Base-by-base conservation (phyloP, 148 eudicot genomes). In the Oxyria digyna region DNA sequence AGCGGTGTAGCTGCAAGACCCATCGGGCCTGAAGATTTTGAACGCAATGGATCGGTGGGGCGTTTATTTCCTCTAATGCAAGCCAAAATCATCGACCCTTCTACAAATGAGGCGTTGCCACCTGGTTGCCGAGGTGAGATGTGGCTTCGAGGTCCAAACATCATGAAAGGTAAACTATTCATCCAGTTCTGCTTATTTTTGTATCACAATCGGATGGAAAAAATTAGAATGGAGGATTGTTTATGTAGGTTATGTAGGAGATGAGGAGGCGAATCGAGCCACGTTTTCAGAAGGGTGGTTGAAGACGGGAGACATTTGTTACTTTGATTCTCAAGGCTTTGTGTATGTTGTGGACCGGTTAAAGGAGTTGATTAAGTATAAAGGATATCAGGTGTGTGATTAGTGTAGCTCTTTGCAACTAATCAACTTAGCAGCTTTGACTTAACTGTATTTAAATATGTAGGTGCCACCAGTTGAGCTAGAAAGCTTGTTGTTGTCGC, bases 151-250 rank as follows among this genome's bases (percentile, higher is more conserved):
- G 98, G 92, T 41, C 96, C 96, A 26, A 72, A 73, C 18, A 69
- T 90, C 70, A 93, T 93, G 98, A 90, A 80, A 83, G 98, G 98
- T 93, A 54, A n/a, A n/a, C n/a, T n/a, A n/a, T n/a, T n/a, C n/a
- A n/a, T n/a, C n/a, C n/a, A n/a, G n/a, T n/a, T n/a, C n/a, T n/a
- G n/a, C n/a, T n/a, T n/a, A n/a, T n/a, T n/a, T n/a, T n/a, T n/a
- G n/a, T n/a, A n/a, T n/a, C n/a, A n/a, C n/a, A n/a, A 1, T 63
- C 40, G 14, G 41, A 17, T 4, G 20, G 40, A 10, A 3, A 29
- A 50, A 50, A 35, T 35, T 35, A 35, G 38, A 6, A 35, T 35
- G 38, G 9, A 8, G 41, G 9, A 38, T 38, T 35, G 1, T 18
- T 50, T 8, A 50, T 52, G 68, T 37, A 65, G 68, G 68, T 37